phyloP scores from a whole-genome alignment of 208 protist species.

The Phytomonas sp. region DNA sequence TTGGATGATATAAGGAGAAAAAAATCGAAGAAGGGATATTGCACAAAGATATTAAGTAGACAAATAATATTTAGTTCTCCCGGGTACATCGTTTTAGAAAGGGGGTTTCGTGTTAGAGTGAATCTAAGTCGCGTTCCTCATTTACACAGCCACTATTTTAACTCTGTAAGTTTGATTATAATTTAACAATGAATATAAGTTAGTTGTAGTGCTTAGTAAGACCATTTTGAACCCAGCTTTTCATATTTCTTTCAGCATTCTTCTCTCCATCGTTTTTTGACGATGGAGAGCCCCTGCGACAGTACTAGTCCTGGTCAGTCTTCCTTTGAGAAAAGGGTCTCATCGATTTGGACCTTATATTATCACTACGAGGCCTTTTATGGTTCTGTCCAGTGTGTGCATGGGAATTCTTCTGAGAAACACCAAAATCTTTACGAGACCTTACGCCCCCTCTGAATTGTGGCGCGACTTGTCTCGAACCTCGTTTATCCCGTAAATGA shows the following conservation, averaged over 20 bases:
- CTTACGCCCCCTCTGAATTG: neutral
- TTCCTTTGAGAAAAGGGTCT: neutral
- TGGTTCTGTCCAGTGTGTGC: neutral
- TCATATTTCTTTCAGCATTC: neutral
- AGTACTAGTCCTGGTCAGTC: neutral
- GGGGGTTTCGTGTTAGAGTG: neutral
- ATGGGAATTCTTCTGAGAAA: neutral
- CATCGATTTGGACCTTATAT: neutral
- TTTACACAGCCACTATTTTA: neutral
- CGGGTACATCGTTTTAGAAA: neutral
- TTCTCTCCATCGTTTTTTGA: neutral
- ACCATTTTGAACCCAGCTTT: neutral
- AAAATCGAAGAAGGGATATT: neutral
- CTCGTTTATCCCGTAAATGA: neutral
- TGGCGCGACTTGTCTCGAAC: neutral
- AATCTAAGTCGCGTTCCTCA: neutral
- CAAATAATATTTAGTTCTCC: neutral
- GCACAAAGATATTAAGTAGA: neutral
- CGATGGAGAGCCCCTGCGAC: neutral
- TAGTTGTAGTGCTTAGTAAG: neutral
- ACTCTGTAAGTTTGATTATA: neutral
- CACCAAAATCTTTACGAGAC: neutral
- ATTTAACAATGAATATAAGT: neutral
- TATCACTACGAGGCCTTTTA: neutral
- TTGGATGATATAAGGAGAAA: conserved; percentile 1